Evolutionary conservation across 2,329 filamentous ascomycete species (phyloP).

Genomic region (Ceratocystis albifundus): DNA sequence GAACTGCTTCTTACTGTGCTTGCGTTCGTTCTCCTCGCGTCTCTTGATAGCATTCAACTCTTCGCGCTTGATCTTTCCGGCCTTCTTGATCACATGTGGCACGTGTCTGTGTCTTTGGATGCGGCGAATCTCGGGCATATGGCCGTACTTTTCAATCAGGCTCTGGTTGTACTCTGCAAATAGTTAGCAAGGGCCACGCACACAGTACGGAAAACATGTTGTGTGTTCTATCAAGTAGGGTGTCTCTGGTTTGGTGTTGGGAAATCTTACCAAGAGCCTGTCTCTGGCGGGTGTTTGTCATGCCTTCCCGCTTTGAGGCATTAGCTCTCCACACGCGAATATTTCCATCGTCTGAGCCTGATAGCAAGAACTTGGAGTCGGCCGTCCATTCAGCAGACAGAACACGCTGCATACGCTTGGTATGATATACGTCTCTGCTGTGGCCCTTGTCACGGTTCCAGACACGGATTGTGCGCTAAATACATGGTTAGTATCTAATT

Average conservation of each 20-base stretch:
- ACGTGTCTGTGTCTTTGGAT: conserved; percentile 87
- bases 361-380: conserved; percentile 80
- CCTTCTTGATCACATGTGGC: conserved; percentile 91
- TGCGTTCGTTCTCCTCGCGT: conserved; percentile 85
- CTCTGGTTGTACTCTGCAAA: conserved; percentile 69
- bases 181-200: background rate
- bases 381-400: conserved; percentile 77
- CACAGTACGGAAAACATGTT: background rate
- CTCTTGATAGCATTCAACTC: conserved; percentile 81
- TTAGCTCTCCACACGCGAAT: conserved; percentile 74
- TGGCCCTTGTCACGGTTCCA: conserved; percentile 74
- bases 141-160: conserved; percentile 69
- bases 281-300: conserved; percentile 75
- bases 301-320: conserved; percentile 68
- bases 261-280: conserved; percentile 48
- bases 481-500: conserved; percentile 22
- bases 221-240: background rate
- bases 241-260: background rate
- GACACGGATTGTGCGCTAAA: conserved; percentile 61
- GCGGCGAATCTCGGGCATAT: conserved; percentile 91
- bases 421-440: conserved; percentile 89
- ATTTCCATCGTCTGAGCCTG: conserved; percentile 89
- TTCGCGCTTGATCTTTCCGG: conserved; percentile 82
- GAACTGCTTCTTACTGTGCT: conserved; percentile 76
- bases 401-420: conserved; percentile 93